These are phyloP conservation scores for Wickerhamomyces sp. DNA, from an alignment of 1,139 yeast genomes.

Conservation along the genomic window DNA sequence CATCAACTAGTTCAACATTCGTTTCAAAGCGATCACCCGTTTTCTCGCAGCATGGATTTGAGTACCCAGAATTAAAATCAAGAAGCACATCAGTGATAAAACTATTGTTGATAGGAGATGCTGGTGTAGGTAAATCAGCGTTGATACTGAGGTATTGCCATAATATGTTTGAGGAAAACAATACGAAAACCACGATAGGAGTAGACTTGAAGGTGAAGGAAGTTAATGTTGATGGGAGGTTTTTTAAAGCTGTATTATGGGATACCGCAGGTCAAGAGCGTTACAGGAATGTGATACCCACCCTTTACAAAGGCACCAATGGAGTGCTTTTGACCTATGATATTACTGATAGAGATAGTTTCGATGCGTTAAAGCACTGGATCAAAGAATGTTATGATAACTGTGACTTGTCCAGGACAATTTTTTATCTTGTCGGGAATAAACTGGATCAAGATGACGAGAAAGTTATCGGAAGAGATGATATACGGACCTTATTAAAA, in stretches of 20 bases:
- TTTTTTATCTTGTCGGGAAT: slow-evolving; percentile 39
- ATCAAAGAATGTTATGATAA: slow-evolving; percentile 34
- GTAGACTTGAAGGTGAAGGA: slow-evolving; percentile 60
- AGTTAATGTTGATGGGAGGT: slow-evolving; percentile 57
- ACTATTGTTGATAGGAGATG: slow-evolving; percentile 35
- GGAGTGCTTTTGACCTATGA: slow-evolving; percentile 63
- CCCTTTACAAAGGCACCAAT: slow-evolving; percentile 57
- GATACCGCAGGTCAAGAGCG: slow-evolving; percentile 67
- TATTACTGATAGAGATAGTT: slow-evolving; percentile 49
- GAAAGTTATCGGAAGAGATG: slow-evolving; percentile 24
- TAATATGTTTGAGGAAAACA: slow-evolving; percentile 26
- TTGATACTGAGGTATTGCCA: slow-evolving; percentile 36
- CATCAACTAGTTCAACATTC: slow-evolving; percentile 11
- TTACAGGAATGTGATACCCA: slow-evolving; percentile 52
- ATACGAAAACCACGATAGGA: slow-evolving; percentile 47
- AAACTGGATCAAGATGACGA: slow-evolving; percentile 31
- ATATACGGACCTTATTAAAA: slow-evolving; percentile 21
- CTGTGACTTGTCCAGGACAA: slow-evolving; percentile 26
- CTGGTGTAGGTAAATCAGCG: slow-evolving; percentile 41
- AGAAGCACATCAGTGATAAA: slow-evolving; percentile 29
- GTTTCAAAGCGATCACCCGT: not conserved
- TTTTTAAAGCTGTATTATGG: slow-evolving; percentile 48
- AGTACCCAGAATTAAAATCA: slow-evolving; percentile 13
- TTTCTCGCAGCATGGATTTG: not conserved
- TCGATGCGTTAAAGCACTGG: slow-evolving; percentile 45